Base-by-base conservation (phyloP, 352 stramenopile species). In the Aphanomyces stellatus region DNA sequence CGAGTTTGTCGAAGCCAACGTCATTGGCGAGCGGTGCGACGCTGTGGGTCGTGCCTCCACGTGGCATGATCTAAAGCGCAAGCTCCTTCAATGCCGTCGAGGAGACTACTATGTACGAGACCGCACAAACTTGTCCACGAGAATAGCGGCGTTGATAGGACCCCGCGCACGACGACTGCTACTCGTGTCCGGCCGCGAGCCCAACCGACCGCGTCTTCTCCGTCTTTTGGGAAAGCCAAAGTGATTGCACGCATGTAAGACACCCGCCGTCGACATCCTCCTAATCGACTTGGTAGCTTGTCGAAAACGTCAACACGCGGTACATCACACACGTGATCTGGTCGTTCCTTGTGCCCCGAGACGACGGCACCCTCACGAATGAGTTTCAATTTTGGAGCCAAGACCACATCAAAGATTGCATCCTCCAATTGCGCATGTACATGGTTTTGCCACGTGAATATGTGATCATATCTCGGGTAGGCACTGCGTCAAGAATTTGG, bases 171-270 rank as follows among this genome's bases (percentile, higher is more conserved):
- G 43, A 51, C 43, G 43, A 51, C 43, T 51, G 43, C 43, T 24
- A 51, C 4, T 10, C 1, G 31, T 60, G 51, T 22, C 51, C 51
- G 1, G 51, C 51, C 6, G 30, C 27, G 19, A 41, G 28, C 13
- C 51, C 51, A 10, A 17, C 41, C 51, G 51, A 60, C 51, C 27
- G 31, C 2, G 51, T 60, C 25, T 60, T 60, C 43, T 11, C 51
- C 31, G 51, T 60, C 17, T 60, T 60, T 27, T 60, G 51, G 51
- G 51, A 60, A 22, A 46, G 3, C 3, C 51, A 60, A 41, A 60
- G 33, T 15, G 31, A 60, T 35, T 60, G 51, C 51, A 5, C 27
- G 10, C 27, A 35, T 35, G 51, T 60, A 60, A 11, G 28, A 30
- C 6, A 27, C 8, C 25, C 7, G 8, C 17, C 34, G 5, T 11